Percentiles rank a stretch among this genome's conserved stretches.
phyloP scores from a whole-genome alignment of 306 rosid genomes.

The Coriaria nepalensis region DNA sequence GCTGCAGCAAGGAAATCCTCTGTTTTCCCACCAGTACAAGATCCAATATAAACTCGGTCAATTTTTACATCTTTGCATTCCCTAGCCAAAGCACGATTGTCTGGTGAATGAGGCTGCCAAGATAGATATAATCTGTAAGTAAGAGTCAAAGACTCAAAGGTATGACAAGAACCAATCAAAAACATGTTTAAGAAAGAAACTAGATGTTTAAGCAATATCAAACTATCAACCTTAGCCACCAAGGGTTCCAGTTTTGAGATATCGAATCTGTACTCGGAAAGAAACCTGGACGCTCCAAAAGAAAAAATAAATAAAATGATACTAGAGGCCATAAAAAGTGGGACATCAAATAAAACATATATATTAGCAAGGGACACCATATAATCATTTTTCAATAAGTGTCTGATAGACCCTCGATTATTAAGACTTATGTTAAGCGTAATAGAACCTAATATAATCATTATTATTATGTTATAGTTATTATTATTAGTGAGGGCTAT shows the following conservation, averaged over 20 bases:
- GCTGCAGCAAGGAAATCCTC: slow-evolving; percentile 88
- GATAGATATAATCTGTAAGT: slow-evolving; percentile 9
- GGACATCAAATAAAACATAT: no score
- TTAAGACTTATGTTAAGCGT: no score
- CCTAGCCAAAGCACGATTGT: slow-evolving; percentile 88
- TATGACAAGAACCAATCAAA: no score
- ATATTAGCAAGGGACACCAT: no score
- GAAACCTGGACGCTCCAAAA: slow-evolving; percentile 41
- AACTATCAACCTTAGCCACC: slow-evolving; percentile 65
- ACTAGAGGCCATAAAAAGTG: neutral
- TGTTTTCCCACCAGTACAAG: slow-evolving; percentile 89
- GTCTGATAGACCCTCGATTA: neutral
- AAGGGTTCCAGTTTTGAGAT: slow-evolving; percentile 74
- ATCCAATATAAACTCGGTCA: slow-evolving; percentile 82
- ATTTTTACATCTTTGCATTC: slow-evolving; percentile 94
- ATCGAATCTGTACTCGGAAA: slow-evolving; percentile 71
- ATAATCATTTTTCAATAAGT: no score
- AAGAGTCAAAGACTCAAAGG: no score
- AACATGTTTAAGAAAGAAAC: neutral
- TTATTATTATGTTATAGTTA: no score
- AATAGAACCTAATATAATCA: no score
- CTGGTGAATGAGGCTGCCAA: slow-evolving; percentile 94
- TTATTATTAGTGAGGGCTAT: no score
- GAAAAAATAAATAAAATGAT: neutral
- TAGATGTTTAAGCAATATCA: neutral